Conservation (phyloP, 192 early-diverging fungal species). For the Helicostylum pulchrum region DNA sequence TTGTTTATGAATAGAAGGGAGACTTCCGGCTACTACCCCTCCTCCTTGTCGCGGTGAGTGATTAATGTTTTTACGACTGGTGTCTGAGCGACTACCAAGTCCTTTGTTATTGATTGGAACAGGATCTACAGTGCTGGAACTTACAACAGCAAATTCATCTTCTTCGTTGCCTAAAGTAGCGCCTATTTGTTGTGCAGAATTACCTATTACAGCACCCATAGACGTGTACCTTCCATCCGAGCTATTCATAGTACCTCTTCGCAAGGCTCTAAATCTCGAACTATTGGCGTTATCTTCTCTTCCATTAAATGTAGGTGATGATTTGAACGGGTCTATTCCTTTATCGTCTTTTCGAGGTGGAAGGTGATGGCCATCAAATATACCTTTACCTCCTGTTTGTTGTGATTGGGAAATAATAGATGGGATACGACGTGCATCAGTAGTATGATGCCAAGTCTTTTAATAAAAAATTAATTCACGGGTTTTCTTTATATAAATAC, state of each 20-base stretch:
- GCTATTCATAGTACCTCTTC: slow-evolving; percentile 20
- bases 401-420: slow-evolving; percentile 24
- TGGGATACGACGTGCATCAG: slow-evolving; percentile 11
- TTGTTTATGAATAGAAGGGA: slow-evolving; percentile 31
- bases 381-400: slow-evolving; percentile 22
- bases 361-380: slow-evolving; percentile 16
- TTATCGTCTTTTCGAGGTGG: slow-evolving; percentile 20
- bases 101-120: slow-evolving; percentile 42
- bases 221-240: slow-evolving; percentile 4
- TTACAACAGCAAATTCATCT: slow-evolving; percentile 43
- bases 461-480: neutral
- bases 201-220: neutral
- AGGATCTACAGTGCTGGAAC: slow-evolving; percentile 51
- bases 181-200: neutral
- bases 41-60: slow-evolving; percentile 21
- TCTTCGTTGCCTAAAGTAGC: slow-evolving; percentile 36
- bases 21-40: slow-evolving; percentile 16
- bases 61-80: slow-evolving; percentile 3
- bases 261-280: slow-evolving; percentile 5
- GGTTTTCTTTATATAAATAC: neutral
- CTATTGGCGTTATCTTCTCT: slow-evolving; percentile 4
- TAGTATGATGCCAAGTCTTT: slow-evolving; percentile 28
- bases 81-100: slow-evolving; percentile 5
- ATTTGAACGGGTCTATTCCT: slow-evolving; percentile 19
- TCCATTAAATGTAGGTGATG: slow-evolving; percentile 21